A percentile compares a stretch with the other conserved stretches of the same genome.
Evolutionary conservation across 257 asterid genomes (phyloP).

Genomic region (Nicotiana knightiana): DNA sequence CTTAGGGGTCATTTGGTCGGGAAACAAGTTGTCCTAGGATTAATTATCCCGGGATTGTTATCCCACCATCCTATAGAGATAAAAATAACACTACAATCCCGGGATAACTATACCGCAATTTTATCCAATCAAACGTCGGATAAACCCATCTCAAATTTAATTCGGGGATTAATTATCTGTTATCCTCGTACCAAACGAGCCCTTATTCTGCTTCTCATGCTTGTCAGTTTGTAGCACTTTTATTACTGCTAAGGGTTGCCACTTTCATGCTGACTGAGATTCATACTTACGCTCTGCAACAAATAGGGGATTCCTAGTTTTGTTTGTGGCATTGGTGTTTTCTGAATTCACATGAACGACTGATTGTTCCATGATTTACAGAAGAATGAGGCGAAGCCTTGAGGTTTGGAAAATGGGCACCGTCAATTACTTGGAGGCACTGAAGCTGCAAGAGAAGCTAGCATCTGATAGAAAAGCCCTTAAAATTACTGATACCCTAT

Average conservation of each 20-base stretch:
- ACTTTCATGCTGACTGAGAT: background rate
- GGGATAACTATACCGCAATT: no score
- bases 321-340: background rate
- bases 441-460: conserved; percentile 56
- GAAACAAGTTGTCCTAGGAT: no score
- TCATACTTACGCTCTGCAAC: background rate
- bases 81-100: no score
- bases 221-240: background rate
- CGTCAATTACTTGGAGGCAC: conserved; percentile 50
- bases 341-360: background rate
- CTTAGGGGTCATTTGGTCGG: no score
- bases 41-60: no score
- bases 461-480: conserved; percentile 43
- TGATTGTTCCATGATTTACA: background rate
- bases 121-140: no score
- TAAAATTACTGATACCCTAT: conserved; percentile 37
- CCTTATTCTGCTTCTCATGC: background rate
- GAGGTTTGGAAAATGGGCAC: conserved; percentile 60
- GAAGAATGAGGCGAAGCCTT: conserved; percentile 22
- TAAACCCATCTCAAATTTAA: no score
- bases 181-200: no score
- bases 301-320: background rate
- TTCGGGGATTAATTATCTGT: no score
- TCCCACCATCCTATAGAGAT: no score
- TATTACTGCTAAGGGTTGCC: background rate